Evolutionary conservation across 2,329 filamentous ascomycete species (phyloP), one percentile per base, ranked within the genome.

Genomic region (Colletotrichum sp.): DNA sequence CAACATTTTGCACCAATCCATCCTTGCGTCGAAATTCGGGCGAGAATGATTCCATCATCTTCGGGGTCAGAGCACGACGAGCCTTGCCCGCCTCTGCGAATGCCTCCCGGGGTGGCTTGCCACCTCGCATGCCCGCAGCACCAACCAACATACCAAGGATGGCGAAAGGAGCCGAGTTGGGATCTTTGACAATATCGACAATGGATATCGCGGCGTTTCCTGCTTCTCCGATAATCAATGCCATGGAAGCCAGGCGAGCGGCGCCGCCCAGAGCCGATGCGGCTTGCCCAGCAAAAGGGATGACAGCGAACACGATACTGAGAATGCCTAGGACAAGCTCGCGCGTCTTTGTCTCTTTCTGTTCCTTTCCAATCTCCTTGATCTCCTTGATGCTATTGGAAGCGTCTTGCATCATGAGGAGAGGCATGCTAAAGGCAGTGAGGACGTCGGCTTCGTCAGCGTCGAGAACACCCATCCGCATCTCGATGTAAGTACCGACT

Each of bases 201-300:
- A 82, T 80, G 10, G 75, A 75, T 26, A 82, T 32, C 1, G 74
- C 81, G 4, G 71, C 63, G 59, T 79, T 80, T 1, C 79, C 82
- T 1, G 74, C 78, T 52, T 79, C 78, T 3, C 76, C 78, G 13
- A 79, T 63, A 3, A 82, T 78, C 2, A 78, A 34, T 2, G 77
- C 77, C 4, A 67, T 69, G 4, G 67, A 30, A 6, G 78, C 78
- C 1, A 81, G 52, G 24, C 78, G 64, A 30, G 71, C 55, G 13
- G 48, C 68, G 43, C 76, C 70, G 24, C 76, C 60, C 30, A 77
- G 66, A 77, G 76, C 28, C 86, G 77, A 3, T 88, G 87, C 85
- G 74, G 88, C 52, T 74, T 89, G 87, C 61, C 88, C 89, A 16
- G 89, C 77, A 74, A 90, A 87, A 24, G 89, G 89, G 34, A 90